These are phyloP conservation scores for Rhodamnia rubescens DNA, from an alignment of 345 rosid genomes.

Conservation along the genomic window DNA sequence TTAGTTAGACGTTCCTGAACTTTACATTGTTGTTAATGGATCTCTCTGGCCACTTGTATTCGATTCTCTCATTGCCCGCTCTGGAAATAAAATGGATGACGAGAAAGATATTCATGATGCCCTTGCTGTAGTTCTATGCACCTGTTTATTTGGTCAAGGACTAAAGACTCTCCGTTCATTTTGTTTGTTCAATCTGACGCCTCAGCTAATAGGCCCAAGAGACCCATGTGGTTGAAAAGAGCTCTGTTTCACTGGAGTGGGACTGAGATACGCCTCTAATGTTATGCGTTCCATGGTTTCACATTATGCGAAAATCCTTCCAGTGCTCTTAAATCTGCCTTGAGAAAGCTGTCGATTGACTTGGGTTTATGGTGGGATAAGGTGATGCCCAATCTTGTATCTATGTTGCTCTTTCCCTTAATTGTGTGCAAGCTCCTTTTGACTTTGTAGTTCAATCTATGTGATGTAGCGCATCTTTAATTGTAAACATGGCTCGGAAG, in stretches of 20 bases:
- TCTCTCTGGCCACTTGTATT: constrained; percentile 24
- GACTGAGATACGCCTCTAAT: neutral
- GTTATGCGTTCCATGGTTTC: neutral
- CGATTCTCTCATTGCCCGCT: constrained; percentile 7
- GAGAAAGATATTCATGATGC: neutral
- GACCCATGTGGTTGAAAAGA: neutral
- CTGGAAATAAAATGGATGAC: neutral
- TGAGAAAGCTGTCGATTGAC: neutral
- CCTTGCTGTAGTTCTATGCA: neutral
- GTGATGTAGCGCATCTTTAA: neutral
- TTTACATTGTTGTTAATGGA: constrained; percentile 4
- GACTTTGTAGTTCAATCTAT: neutral
- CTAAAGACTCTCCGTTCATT: neutral
- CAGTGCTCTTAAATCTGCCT: neutral
- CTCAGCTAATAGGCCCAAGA: neutral
- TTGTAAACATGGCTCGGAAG: neutral
- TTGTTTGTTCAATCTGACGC: neutral
- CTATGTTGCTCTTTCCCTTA: neutral
- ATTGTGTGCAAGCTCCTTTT: neutral
- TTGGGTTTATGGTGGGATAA: neutral
- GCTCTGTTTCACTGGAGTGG: neutral
- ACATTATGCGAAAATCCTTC: neutral
- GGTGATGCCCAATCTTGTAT: neutral
- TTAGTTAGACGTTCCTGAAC: neutral
- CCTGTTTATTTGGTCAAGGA: neutral